Base-by-base conservation (phyloP, 2,329 filamentous ascomycete species). In the Fusarium sp. region DNA sequence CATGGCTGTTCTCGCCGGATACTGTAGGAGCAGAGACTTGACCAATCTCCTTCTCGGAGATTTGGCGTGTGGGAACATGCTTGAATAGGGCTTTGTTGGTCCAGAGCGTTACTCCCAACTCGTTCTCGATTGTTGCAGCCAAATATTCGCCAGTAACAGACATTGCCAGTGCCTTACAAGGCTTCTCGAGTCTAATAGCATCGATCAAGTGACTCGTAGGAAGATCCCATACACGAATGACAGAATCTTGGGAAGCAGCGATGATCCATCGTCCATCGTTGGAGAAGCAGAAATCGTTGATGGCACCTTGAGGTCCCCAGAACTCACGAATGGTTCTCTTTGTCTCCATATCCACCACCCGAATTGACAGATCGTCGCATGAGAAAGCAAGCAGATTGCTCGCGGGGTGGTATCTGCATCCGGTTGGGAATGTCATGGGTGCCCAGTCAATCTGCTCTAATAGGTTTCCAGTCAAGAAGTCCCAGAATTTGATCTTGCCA, bases 401-500 rank as follows among this genome's bases (percentile, higher is more conserved):
- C 6, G 91, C 89, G 8, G 92, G 87, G 79, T 97, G 95, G 80
- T 97, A 96, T 65, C 92, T 91, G 76, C 96, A 91, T 22, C 89
- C 91, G 1, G 90, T 93, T 59, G 97, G 91, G 51, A 91, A 89
- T 9, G 91, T 91, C 88, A 93, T 94, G 11, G 82, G 82, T 49
- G 92, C 90, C 93, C 95, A 97, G 81, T 95, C 91, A 58, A 98
- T 90, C 79, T 98, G 91, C 71, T 96, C 89, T 17, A 93, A 80
- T 6, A 98, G 87, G 49, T 90, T 89, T 13, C 96, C 96, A 0
- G 93, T 94, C n/a, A 91, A 83, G 73, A 99, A 97, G 74, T 97
- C 94, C 97, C 97, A 99, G 81, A 99, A 98, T 85, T 98, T 98
- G 77, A 98, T 88, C 82, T 93, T 97, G 38, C 96, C 96, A 81